phyloP scores from a whole-genome alignment of 2,329 filamentous ascomycete genomes.

The Penicillium hesseltinei region DNA sequence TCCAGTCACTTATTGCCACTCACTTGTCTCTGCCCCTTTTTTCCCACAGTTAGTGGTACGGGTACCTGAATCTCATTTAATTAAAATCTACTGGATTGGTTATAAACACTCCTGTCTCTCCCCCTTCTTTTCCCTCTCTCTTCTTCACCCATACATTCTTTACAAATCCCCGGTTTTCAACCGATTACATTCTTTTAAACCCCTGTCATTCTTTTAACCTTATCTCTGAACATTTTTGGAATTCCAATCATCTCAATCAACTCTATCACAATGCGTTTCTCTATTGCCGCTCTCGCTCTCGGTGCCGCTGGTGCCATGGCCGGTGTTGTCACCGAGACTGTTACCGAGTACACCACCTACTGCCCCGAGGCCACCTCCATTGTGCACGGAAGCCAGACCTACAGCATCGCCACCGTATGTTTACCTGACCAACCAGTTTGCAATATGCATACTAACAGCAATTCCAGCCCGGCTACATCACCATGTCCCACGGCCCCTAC shows the following conservation, averaged over 20 bases:
- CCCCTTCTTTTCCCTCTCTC: neutral
- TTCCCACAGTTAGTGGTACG: slow-evolving; percentile 16
- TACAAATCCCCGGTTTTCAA: slow-evolving; percentile 18
- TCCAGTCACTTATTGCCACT: slow-evolving; percentile 1
- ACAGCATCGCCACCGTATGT: slow-evolving; percentile 64
- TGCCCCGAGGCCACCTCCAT: slow-evolving; percentile 67
- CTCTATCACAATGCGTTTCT: slow-evolving; percentile 51
- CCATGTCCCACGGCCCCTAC: slow-evolving; percentile 71
- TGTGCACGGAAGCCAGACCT: slow-evolving; percentile 64
- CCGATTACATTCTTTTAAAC: slow-evolving; percentile 27
- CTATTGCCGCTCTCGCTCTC: slow-evolving; percentile 42
- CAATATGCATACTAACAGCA: neutral
- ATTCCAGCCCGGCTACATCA: slow-evolving; percentile 62
- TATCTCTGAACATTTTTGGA: slow-evolving; percentile 14
- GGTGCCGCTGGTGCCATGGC: slow-evolving; percentile 42
- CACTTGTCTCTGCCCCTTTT: slow-evolving; percentile 4
- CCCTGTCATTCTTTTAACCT: slow-evolving; percentile 10
- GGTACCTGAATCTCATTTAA: slow-evolving; percentile 23
- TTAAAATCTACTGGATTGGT: slow-evolving; percentile 9
- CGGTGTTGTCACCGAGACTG: slow-evolving; percentile 59
- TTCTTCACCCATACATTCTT: slow-evolving; percentile 19
- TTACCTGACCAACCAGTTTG: neutral
- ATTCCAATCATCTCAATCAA: slow-evolving; percentile 5
- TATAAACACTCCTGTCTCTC: slow-evolving; percentile 13
- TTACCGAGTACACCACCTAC: slow-evolving; percentile 67